These are phyloP conservation scores for Neurospora hispaniola DNA, from an alignment of 495 filamentous ascomycete species.

Conservation along the genomic window DNA sequence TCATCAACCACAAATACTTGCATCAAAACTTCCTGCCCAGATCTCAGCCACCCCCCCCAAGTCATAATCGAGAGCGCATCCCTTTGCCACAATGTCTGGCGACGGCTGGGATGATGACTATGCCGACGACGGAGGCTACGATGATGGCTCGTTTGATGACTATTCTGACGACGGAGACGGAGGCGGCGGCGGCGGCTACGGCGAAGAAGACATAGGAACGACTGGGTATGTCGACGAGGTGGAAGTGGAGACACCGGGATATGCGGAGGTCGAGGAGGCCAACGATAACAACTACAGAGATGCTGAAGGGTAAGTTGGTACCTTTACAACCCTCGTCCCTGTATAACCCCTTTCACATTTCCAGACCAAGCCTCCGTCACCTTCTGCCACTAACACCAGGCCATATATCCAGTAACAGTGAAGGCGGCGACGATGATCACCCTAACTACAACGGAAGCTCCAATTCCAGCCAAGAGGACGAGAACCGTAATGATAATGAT, in stretches of 20 bases:
- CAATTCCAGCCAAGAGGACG: not conserved
- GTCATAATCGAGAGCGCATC: too few species aligned
- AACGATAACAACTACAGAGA: not conserved
- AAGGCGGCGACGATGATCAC: not conserved
- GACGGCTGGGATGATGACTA: not conserved
- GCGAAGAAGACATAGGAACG: not conserved
- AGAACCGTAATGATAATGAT: not conserved
- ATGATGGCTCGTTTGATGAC: too few species aligned
- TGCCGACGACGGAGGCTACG: not conserved
- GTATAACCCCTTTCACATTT: not conserved
- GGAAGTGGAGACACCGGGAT: not conserved
- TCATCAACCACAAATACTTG: too few species aligned
- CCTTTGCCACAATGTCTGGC: not conserved
- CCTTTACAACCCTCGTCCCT: not conserved
- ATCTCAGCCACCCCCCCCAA: too few species aligned
- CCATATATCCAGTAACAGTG: not conserved
- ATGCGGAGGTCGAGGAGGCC: not conserved
- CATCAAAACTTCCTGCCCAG: too few species aligned
- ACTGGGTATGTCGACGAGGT: not conserved
- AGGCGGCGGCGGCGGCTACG: not conserved
- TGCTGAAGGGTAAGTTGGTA: not conserved
- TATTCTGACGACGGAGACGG: too few species aligned
- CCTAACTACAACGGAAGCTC: not conserved
- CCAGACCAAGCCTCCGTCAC: too few species aligned
- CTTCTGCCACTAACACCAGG: not conserved